Evolutionary conservation across 192 early-diverging fungal species (phyloP).

Genomic region (Backusella tuberculispora): DNA sequence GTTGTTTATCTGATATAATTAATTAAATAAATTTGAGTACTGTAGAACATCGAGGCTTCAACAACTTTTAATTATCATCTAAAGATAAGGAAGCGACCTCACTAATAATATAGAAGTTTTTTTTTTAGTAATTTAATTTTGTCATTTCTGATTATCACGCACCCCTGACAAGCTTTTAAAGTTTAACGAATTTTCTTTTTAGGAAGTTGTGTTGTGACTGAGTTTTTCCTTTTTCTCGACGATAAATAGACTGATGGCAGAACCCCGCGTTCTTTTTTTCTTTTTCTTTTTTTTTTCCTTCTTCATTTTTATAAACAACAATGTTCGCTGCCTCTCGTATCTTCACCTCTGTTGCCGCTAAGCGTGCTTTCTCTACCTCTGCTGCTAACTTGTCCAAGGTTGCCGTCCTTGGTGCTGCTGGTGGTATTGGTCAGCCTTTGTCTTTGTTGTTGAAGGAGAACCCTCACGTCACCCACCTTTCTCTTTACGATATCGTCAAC

Average conservation of each 20-base stretch:
- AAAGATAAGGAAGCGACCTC: no score
- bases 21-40: no score
- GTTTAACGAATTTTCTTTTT: neutral
- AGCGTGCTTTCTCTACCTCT: constrained; percentile 34
- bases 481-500: constrained; percentile 97
- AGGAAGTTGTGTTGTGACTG: neutral
- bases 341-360: constrained; percentile 29
- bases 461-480: constrained; percentile 81
- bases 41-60: no score
- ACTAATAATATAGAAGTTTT: no score
- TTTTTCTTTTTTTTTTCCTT: neutral
- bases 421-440: constrained; percentile 97
- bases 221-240: neutral
- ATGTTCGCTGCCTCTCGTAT: constrained; percentile 34
- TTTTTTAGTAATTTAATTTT: no score
- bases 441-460: constrained; percentile 94
- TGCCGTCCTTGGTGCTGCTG: constrained; percentile 74
- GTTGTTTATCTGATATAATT: no score
- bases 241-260: neutral
- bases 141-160: neutral
- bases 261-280: neutral
- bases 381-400: constrained; percentile 43
- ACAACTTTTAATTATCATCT: no score
- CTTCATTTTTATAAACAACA: neutral
- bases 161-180: neutral